Evolutionary conservation across 2,329 filamentous ascomycete species (phyloP).

Genomic region (Penicillium sp.): DNA sequence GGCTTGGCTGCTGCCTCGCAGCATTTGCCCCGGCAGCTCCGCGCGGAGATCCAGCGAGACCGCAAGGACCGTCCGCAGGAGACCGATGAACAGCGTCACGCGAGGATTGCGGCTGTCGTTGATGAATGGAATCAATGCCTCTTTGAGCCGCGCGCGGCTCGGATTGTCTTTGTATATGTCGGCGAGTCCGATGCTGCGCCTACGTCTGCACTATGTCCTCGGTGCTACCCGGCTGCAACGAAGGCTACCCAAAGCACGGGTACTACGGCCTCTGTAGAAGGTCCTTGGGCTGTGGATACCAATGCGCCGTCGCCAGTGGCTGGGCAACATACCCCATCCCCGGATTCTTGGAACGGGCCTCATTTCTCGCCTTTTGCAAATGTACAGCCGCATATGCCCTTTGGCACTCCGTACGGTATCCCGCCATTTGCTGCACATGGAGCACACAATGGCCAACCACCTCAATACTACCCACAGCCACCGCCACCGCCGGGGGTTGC

Average conservation of each 20-base stretch:
- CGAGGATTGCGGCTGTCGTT: constrained; percentile 38
- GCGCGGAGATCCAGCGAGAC: constrained; percentile 40
- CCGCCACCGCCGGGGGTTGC: constrained; percentile 19
- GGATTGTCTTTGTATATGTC: constrained; percentile 35
- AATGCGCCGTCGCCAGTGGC: constrained; percentile 10
- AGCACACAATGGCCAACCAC: constrained; percentile 16
- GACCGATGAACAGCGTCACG: constrained; percentile 38
- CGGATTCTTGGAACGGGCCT: constrained; percentile 14
- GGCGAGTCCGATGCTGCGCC: constrained; percentile 31
- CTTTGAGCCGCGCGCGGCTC: constrained; percentile 36
- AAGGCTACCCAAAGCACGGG: constrained; percentile 24
- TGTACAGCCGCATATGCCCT: constrained; percentile 7
- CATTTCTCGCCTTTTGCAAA: constrained; percentile 13
- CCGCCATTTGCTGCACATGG: constrained; percentile 20
- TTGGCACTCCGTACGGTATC: constrained; percentile 17
- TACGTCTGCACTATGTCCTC: constrained; percentile 37
- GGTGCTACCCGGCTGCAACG: constrained; percentile 40
- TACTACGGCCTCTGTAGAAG: constrained; percentile 7
- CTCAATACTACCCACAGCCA: constrained; percentile 23
- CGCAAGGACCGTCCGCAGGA: constrained; percentile 42
- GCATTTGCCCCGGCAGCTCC: constrained; percentile 36
- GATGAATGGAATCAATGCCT: constrained; percentile 44
- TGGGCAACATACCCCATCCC: constrained; percentile 12
- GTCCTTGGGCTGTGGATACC: constrained; percentile 3
- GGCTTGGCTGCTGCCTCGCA: constrained; percentile 36